phyloP scores from a whole-genome alignment of 306 rosid species.

The Begonia loranthoides region DNA sequence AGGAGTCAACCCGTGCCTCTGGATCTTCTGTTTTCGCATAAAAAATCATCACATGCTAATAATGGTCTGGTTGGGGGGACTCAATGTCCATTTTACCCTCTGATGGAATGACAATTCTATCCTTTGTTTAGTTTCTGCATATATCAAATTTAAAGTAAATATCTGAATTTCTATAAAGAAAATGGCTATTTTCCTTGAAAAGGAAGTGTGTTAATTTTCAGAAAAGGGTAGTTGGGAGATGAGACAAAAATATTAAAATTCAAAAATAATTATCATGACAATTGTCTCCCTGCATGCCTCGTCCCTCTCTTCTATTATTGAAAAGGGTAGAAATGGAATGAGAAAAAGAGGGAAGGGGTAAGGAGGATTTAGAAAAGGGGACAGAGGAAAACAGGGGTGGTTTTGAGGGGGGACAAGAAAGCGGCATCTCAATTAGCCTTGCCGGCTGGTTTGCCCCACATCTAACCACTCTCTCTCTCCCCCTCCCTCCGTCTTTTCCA shows the following conservation, averaged over 20 bases:
- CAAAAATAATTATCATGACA: not conserved
- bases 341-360: not conserved
- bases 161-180: too few species aligned
- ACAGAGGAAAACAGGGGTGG: conserved; percentile 21
- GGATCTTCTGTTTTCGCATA: not conserved
- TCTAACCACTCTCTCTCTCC: conserved; percentile 11
- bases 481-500: conserved; percentile 12
- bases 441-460: conserved; percentile 51
- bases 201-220: not conserved
- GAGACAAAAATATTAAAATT: not conserved
- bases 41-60: not conserved
- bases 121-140: too few species aligned
- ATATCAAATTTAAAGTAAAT: too few species aligned
- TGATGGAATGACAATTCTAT: too few species aligned
- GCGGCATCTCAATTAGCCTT: conserved; percentile 41
- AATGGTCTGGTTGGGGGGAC: too few species aligned
- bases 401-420: conserved; percentile 51
- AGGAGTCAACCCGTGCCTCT: conserved; percentile 1
- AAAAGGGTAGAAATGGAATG: conserved; percentile 2
- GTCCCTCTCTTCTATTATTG: not conserved
- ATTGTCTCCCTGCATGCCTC: too few species aligned
- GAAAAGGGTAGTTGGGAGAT: too few species aligned
- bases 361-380: conserved; percentile 19
- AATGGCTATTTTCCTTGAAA: not conserved
- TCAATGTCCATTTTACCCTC: too few species aligned